Percentiles rank a stretch among this genome's conserved stretches.
Conservation (phyloP, 305 asterid genomes). For the Euphrasia arctica region DNA sequence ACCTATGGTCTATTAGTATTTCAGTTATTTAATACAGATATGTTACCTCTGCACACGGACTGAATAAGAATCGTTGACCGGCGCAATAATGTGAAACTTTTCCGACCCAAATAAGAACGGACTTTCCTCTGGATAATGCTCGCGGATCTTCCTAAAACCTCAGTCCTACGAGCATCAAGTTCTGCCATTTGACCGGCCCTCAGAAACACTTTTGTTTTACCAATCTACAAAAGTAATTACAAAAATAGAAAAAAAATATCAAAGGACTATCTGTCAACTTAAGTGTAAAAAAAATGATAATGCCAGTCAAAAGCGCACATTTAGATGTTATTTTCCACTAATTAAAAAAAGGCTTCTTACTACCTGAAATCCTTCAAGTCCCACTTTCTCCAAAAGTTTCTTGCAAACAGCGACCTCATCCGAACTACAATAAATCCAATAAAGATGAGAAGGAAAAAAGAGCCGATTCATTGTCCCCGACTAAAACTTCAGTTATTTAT, state of each 20-base stretch:
- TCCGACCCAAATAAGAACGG: slow-evolving; percentile 71
- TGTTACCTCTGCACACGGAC: slow-evolving; percentile 79
- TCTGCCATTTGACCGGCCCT: slow-evolving; percentile 99
- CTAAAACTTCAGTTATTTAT: slow-evolving; percentile 22
- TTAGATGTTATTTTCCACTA: neutral
- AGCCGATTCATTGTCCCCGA: neutral
- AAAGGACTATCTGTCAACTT: neutral
- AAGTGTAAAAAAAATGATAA: neutral
- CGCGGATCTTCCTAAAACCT: slow-evolving; percentile 88
- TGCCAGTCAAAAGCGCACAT: neutral
- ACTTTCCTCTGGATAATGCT: slow-evolving; percentile 86
- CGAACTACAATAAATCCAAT: slow-evolving; percentile 47
- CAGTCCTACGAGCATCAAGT: slow-evolving; percentile 79
- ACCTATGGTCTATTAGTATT: neutral
- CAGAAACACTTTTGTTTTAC: slow-evolving; percentile 85
- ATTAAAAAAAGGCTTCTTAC: slow-evolving; percentile 2
- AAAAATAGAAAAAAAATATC: no score
- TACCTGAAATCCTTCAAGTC: slow-evolving; percentile 98
- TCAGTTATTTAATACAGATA: neutral
- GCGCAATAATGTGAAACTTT: slow-evolving; percentile 55
- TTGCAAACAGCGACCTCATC: slow-evolving; percentile 94
- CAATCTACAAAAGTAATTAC: slow-evolving; percentile 54
- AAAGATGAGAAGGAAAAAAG: slow-evolving; percentile 21
- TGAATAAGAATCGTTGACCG: slow-evolving; percentile 65
- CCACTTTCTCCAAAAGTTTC: slow-evolving; percentile 88